These are phyloP conservation scores for Nigrospora sphaerica DNA, from an alignment of 2,329 filamentous ascomycete genomes.

Conservation along the genomic window DNA sequence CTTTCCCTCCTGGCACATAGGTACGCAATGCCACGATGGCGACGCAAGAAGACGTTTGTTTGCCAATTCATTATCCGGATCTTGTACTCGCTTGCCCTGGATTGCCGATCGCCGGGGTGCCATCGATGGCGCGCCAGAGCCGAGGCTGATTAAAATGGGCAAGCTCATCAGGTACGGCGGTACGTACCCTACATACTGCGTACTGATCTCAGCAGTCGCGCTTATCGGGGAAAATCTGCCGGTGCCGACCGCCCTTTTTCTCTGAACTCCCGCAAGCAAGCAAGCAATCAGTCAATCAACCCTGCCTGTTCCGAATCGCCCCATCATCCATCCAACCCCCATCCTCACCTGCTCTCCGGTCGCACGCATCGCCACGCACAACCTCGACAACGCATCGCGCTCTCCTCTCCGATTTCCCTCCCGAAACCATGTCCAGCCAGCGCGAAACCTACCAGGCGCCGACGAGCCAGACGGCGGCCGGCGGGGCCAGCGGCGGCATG, in stretches of 20 bases:
- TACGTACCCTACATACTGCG: no score
- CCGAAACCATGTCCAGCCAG: background rate
- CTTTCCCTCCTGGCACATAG: no score
- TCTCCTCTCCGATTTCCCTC: background rate
- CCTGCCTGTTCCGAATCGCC: no score
- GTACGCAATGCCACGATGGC: no score
- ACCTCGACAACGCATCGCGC: background rate
- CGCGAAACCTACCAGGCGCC: conserved; percentile 2
- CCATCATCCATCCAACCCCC: background rate
- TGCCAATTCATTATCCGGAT: no score
- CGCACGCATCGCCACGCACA: background rate
- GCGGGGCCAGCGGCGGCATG: background rate
- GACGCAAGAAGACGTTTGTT: no score
- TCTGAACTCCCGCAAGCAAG: background rate
- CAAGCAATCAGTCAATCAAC: background rate
- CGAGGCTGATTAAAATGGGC: no score
- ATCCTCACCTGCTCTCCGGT: background rate
- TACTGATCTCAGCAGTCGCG: no score
- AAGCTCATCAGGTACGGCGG: no score
- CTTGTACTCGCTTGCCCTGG: no score
- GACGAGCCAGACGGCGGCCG: background rate
- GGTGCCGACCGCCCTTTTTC: conserved; percentile 1
- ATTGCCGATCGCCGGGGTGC: no score
- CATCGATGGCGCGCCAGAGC: no score
- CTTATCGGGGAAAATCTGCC: background rate